Evolutionary conservation across 2,329 filamentous ascomycete genomes (phyloP), one percentile per base, ranked within the genome.

Genomic region (Dichotomopilus funicola): DNA sequence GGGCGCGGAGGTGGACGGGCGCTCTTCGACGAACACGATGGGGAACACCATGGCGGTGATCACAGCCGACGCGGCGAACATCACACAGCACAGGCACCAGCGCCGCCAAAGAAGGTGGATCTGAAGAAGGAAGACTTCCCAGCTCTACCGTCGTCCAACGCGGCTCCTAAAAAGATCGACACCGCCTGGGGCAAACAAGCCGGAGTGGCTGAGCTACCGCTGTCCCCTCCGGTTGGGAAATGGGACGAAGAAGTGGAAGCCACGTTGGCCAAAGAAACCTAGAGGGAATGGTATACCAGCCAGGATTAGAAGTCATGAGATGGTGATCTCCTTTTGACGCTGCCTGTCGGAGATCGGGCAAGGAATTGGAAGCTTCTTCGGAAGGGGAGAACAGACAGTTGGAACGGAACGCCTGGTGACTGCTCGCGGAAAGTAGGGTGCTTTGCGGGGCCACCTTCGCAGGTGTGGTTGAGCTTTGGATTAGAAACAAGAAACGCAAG

Each of bases 171-270:
- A 55, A 67, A 69, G 53, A 36, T 64, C 19, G 65, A 68, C 51
- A 67, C 68, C n/a, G 45, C 57, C n/a, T 51, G 59, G 5, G 19
- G 59, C 61, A 51, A 6, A 61, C 52, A 56, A 61, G 55, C 34
- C 51, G 37, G 31, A 7, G 19, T 27, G n/a, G 44, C 69, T 6
- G 51, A 56, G 6, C 42, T 60, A 53, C 65, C 72, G 12, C 44
- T 70, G 1, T 71, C 73, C 5, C 68, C 73, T 6, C 69, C 69
- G 0, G 63, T 74, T 13, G 73, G 75, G 7, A 74, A 77, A 53
- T 83, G 80, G 80, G 80, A 78, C 50, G 80, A 83, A 38, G 80
- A 83, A 68, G 78, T 83, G 73, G 78, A 78, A 10, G 61, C 61
- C 2, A 38, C 42, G 59, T 55, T 6, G 53, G 33, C 51, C 47